phyloP scores from a whole-genome alignment of 805 yeast genomes.

The Candida silvicultrix region DNA sequence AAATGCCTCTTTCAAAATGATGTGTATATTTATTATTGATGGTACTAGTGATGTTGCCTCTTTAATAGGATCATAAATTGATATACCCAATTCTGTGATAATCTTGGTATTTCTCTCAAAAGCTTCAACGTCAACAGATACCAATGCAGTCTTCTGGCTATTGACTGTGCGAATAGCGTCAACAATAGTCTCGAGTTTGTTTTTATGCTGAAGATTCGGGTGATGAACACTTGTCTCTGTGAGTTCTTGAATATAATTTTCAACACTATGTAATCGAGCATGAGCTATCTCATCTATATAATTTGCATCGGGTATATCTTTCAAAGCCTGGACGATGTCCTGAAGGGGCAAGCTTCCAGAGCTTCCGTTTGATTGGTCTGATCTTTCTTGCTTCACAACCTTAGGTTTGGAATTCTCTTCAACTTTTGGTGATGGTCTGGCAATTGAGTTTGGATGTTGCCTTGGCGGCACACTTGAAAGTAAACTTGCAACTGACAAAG shows the following conservation, averaged over 20 bases:
- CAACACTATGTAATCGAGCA: not conserved
- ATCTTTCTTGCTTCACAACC: no score
- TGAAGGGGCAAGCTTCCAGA: not conserved
- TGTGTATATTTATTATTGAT: conserved; percentile 28
- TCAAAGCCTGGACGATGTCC: not conserved
- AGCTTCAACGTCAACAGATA: conserved; percentile 48
- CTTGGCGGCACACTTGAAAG: not conserved
- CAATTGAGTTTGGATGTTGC: no score
- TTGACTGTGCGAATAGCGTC: not conserved
- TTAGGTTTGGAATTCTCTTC: no score
- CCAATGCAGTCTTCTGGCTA: conserved; percentile 2
- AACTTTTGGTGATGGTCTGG: no score
- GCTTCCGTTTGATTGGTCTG: not conserved
- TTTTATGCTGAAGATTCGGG: not conserved
- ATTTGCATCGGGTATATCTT: not conserved
- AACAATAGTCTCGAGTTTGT: not conserved
- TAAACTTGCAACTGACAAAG: not conserved
- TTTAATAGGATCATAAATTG: conserved; percentile 44
- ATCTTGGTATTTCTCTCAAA: conserved; percentile 34
- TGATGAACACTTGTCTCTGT: not conserved
- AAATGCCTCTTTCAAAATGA: conserved; percentile 35
- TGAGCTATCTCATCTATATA: not conserved
- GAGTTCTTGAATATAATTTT: not conserved
- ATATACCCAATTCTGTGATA: conserved; percentile 47
- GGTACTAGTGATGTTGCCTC: conserved; percentile 32